Conservation (phyloP, 2,329 filamentous ascomycete genomes). For the Blumeria graminis region DNA sequence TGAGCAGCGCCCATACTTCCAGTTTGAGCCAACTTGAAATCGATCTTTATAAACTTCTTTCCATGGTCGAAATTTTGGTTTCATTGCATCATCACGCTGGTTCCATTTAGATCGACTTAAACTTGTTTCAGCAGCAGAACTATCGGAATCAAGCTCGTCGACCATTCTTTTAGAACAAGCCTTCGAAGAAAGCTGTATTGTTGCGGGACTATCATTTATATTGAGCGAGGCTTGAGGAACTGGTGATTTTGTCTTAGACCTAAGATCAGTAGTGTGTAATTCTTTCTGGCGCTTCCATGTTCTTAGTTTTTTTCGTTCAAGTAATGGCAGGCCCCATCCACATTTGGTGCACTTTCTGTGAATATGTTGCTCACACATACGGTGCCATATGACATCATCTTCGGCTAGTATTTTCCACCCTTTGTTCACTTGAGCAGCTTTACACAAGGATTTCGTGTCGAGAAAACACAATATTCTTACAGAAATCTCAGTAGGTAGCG, state of each 20-base stretch:
- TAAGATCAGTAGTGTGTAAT: slow-evolving; percentile 35
- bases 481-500: slow-evolving; percentile 69
- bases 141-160: slow-evolving; percentile 5
- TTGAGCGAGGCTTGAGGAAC: not conserved
- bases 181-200: slow-evolving; percentile 2
- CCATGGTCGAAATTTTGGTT: slow-evolving; percentile 47
- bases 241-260: slow-evolving; percentile 21
- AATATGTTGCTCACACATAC: slow-evolving; percentile 95
- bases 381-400: slow-evolving; percentile 92
- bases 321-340: slow-evolving; percentile 74
- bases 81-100: slow-evolving; percentile 9
- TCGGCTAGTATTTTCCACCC: slow-evolving; percentile 80
- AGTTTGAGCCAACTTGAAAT: slow-evolving; percentile 90
- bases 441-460: slow-evolving; percentile 84
- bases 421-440: slow-evolving; percentile 79
- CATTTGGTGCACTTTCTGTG: slow-evolving; percentile 86
- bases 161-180: slow-evolving; percentile 10
- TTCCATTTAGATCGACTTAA: slow-evolving; percentile 8
- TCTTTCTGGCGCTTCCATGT: slow-evolving; percentile 61
- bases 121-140: not conserved
- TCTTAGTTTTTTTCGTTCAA: slow-evolving; percentile 70
- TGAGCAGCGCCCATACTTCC: slow-evolving; percentile 81
- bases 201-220: not conserved
- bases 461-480: slow-evolving; percentile 86
- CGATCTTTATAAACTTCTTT: slow-evolving; percentile 92